A percentile compares a stretch with the other conserved stretches of the same genome.
Evolutionary conservation across 345 rosid genomes (phyloP).

Genomic region (Rhizophora apiculata): DNA sequence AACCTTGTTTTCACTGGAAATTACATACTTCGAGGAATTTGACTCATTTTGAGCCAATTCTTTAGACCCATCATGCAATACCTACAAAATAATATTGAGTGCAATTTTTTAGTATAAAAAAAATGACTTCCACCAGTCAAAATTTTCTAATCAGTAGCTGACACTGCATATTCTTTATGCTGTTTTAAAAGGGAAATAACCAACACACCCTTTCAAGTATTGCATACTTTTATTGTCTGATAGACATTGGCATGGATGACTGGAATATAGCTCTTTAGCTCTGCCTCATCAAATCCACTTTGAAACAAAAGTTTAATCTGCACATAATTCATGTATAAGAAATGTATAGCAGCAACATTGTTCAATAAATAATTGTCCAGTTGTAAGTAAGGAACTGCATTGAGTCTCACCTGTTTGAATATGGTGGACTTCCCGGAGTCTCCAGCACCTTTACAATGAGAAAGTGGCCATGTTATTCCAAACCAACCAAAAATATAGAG

Average conservation of each 20-base stretch:
- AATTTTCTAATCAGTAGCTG: slow-evolving; percentile 17
- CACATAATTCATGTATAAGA: slow-evolving; percentile 9
- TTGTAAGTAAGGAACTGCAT: slow-evolving; percentile 4
- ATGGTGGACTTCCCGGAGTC: slow-evolving; percentile 99
- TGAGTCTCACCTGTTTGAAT: slow-evolving; percentile 81
- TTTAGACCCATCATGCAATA: slow-evolving; percentile 86
- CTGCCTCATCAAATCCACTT: slow-evolving; percentile 91
- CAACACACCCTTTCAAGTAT: slow-evolving; percentile 68
- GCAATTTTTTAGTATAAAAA: slow-evolving; percentile 17
- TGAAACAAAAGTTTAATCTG: slow-evolving; percentile 98
- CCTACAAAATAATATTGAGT: slow-evolving; percentile 44
- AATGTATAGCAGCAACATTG: slow-evolving; percentile 8
- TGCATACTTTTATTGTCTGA: slow-evolving; percentile 99
- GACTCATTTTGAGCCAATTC: slow-evolving; percentile 83
- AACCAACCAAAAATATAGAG: background rate
- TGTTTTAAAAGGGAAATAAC: slow-evolving; percentile 54
- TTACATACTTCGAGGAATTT: slow-evolving; percentile 54
- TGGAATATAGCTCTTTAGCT: slow-evolving; percentile 78
- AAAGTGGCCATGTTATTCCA: slow-evolving; percentile 5
- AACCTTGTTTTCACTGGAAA: slow-evolving; percentile 78
- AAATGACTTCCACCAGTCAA: background rate
- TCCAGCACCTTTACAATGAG: slow-evolving; percentile 71
- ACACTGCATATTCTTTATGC: slow-evolving; percentile 24
- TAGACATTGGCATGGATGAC: slow-evolving; percentile 96
- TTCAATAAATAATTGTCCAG: background rate